phyloP scores from a whole-genome alignment of 805 yeast genomes.

The Monosporozyma siamensis region DNA sequence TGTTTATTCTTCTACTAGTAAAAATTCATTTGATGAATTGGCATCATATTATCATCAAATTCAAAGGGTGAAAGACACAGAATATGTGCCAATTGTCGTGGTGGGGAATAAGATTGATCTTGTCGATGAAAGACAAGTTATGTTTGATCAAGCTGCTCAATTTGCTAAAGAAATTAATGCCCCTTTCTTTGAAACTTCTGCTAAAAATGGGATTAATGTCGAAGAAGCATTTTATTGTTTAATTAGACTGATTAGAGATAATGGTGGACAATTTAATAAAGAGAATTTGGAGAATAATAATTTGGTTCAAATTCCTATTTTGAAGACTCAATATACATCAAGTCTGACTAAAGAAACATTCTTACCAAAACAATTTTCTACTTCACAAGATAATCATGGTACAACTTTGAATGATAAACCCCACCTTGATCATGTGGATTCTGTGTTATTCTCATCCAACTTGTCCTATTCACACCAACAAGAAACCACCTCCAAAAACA shows the following conservation, averaged over 20 bases:
- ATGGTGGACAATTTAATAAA: slow-evolving; percentile 19
- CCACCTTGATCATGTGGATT: neutral
- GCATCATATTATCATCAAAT: slow-evolving; percentile 73
- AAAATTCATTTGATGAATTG: slow-evolving; percentile 78
- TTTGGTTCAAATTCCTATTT: neutral
- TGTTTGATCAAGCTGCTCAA: slow-evolving; percentile 51
- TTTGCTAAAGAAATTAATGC: slow-evolving; percentile 59
- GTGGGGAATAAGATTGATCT: slow-evolving; percentile 75
- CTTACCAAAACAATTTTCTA: neutral
- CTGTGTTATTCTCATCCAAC: neutral
- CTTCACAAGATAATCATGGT: neutral
- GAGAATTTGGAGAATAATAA: neutral
- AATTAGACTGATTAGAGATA: slow-evolving; percentile 46
- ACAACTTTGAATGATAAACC: too few relatives aligned
- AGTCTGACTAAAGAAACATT: neutral
- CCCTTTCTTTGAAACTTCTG: slow-evolving; percentile 84
- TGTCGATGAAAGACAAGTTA: slow-evolving; percentile 66
- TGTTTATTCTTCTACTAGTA: slow-evolving; percentile 81
- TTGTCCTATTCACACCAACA: too few relatives aligned
- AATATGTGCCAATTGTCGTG: slow-evolving; percentile 67
- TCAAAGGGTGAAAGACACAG: slow-evolving; percentile 64
- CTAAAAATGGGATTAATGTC: slow-evolving; percentile 84
- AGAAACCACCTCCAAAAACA: too few relatives aligned
- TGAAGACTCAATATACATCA: neutral
- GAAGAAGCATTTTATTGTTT: slow-evolving; percentile 71